These are phyloP conservation scores for Cornus controversa DNA, from an alignment of 148 eudicot genomes.

Conservation along the genomic window DNA sequence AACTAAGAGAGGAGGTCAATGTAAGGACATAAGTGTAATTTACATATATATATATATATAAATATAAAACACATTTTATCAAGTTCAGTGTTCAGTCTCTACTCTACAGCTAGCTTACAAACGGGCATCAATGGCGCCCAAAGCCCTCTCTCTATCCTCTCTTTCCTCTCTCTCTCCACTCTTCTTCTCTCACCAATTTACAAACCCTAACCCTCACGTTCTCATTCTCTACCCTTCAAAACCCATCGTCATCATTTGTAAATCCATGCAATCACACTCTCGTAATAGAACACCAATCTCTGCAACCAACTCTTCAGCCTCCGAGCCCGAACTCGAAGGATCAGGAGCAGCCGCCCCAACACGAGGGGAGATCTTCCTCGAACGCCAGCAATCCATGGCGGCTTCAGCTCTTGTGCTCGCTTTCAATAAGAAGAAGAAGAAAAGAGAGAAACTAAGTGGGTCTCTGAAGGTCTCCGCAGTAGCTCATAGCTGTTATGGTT, in stretches of 20 bases:
- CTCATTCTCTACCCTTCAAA: conserved; percentile 28
- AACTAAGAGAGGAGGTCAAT: too few relatives aligned
- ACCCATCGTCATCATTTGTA: conserved; percentile 28
- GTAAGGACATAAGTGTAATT: too few relatives aligned
- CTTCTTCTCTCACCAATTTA: conserved; percentile 23
- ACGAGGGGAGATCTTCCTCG: conserved; percentile 67
- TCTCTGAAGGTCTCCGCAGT: conserved; percentile 25
- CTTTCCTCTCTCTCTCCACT: conserved; percentile 31
- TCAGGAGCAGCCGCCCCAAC: conserved; percentile 71
- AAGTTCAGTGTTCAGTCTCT: not conserved
- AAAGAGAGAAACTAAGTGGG: conserved; percentile 38
- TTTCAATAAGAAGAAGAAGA: conserved; percentile 44
- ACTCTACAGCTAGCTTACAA: not conserved
- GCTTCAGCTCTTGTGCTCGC: conserved; percentile 42
- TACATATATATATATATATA: too few relatives aligned
- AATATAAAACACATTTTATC: too few relatives aligned
- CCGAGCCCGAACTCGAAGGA: conserved; percentile 45
- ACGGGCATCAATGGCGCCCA: conserved; percentile 48
- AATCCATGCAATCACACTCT: conserved; percentile 27
- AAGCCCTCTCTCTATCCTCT: conserved; percentile 38
- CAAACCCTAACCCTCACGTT: conserved; percentile 21
- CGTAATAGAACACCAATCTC: conserved; percentile 4
- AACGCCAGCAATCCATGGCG: conserved; percentile 47
- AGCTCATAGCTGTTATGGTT: conserved; percentile 70
- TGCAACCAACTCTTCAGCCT: conserved; percentile 13